Base-by-base conservation (phyloP, 805 yeast genomes). In the Lachancea dasiensis region DNA sequence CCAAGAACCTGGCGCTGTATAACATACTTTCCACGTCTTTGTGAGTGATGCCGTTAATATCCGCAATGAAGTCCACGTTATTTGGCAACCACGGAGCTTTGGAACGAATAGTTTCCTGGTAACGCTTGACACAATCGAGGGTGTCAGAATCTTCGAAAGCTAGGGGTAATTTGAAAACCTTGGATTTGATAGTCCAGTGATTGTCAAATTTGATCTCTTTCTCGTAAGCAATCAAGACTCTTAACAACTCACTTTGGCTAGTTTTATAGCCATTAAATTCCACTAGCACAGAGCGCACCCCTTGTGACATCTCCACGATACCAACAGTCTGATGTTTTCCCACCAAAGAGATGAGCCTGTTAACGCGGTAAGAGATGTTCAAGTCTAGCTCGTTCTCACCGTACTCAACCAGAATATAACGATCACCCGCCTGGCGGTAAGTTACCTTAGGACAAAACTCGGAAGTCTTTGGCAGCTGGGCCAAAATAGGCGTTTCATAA, bases 61-160 rank as follows among this genome's bases (percentile, higher is more conserved):
- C 76, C 23, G 95, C 94, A 62, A 90, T 76, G 65, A 92, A 90
- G 61, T 90, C 98, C 45, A 92, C 96, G 55, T 90, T 90, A 68
- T 87, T 90, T 47, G 98, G 98, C 54, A 90, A 72, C 97, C 97
- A 90, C 28, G 97, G 97, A 6, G 97, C 98, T 35, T 76, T 76
- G 15, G 90, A 71, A 52, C 97, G 75, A 52, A 92, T 89, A 6
- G 98, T 92, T 65, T 90, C 97, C 59, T 79, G 78, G 62, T 90
- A 90, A 63, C 98, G 76, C 45, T 76, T 74, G 26, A 89, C 97
- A 26, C 97, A 95, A 43, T 77, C 90, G 52, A 90, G 65, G 1
- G 96, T 87, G 64, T 82, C 77, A 48, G 80, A 67, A 59, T 92
- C 98, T 68, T 90, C 98, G 60, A 92, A 92, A 0, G 95, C 96